A percentile compares a stretch with the other conserved stretches of the same genome.
Conservation (phyloP, 768 basidiomycete species). For the Tylopilus balloui region DNA sequence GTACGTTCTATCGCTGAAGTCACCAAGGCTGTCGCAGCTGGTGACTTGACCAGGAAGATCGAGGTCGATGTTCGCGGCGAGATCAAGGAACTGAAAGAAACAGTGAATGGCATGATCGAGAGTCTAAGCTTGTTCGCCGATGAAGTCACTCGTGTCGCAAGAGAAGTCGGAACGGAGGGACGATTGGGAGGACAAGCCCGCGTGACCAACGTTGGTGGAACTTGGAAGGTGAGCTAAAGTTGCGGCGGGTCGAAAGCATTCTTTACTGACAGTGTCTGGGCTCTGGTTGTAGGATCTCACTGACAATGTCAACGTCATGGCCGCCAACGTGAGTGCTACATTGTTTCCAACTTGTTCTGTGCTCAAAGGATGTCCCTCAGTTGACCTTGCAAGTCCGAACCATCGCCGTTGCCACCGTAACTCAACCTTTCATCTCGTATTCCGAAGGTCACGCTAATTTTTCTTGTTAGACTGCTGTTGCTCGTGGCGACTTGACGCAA, state of each 20-base stretch:
- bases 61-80: constrained; percentile 90
- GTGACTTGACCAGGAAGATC: constrained; percentile 92
- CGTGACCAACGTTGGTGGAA: constrained; percentile 92
- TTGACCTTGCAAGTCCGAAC: constrained; percentile 91
- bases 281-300: constrained; percentile 65
- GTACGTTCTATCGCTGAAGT: constrained; percentile 88
- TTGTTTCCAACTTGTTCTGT: not conserved
- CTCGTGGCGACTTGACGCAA: constrained; percentile 86
- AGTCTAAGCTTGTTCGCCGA: constrained; percentile 80
- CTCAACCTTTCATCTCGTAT: constrained; percentile 22
- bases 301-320: constrained; percentile 96
- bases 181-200: constrained; percentile 90
- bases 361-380: constrained; percentile 34
- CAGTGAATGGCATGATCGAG: constrained; percentile 95
- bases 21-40: constrained; percentile 91
- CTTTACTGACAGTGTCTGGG: constrained; percentile 3
- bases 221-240: constrained; percentile 67
- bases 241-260: not conserved
- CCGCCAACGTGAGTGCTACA: constrained; percentile 63
- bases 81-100: constrained; percentile 85
- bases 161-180: constrained; percentile 97
- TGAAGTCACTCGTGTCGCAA: constrained; percentile 81
- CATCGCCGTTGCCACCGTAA: constrained; percentile 86
- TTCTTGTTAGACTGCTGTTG: constrained; percentile 74
- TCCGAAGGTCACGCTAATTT: not conserved